phyloP scores from a whole-genome alignment of 73 alveolate genomes.

The Blepharisma stoltei region DNA sequence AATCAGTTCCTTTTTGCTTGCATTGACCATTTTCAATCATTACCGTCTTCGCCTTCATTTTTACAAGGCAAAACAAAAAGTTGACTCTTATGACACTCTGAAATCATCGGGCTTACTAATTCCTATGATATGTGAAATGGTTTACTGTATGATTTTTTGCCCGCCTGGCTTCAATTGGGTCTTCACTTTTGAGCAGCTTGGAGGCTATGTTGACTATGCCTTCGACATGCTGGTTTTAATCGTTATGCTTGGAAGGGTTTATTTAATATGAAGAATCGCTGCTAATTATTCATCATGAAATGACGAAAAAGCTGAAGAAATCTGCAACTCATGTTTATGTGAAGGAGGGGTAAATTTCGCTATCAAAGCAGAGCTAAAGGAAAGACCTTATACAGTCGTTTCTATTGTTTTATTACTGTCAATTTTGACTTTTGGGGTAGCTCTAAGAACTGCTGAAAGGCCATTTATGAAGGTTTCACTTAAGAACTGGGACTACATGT shows the following conservation, averaged over 20 bases:
- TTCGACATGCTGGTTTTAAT: constrained; percentile 28
- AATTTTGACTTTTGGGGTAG: constrained; percentile 65
- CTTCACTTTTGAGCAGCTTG: constrained; percentile 32
- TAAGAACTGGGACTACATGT: constrained; percentile 79
- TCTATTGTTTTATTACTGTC: constrained; percentile 51
- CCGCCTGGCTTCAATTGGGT: constrained; percentile 33
- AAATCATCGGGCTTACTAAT: constrained; percentile 1
- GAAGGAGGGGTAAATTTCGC: constrained; percentile 74
- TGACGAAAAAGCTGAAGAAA: constrained; percentile 65
- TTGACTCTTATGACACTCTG: constrained; percentile 40
- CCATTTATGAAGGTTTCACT: constrained; percentile 56
- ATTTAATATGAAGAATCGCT: constrained; percentile 60
- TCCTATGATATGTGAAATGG: constrained; percentile 29
- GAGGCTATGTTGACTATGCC: constrained; percentile 25
- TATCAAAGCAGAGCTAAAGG: constrained; percentile 72
- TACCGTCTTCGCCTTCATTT: constrained; percentile 38
- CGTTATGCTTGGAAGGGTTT: constrained; percentile 42
- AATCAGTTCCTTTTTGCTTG: constrained; percentile 35
- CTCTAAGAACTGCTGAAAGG: constrained; percentile 68
- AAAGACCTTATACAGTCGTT: constrained; percentile 66
- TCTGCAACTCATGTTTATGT: constrained; percentile 62
- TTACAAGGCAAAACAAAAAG: constrained; percentile 47
- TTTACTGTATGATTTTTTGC: constrained; percentile 26
- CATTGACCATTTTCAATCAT: constrained; percentile 36
- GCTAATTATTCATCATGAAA: constrained; percentile 56